Conservation (phyloP, 179 eudicot species). For the Silene coronaria region DNA sequence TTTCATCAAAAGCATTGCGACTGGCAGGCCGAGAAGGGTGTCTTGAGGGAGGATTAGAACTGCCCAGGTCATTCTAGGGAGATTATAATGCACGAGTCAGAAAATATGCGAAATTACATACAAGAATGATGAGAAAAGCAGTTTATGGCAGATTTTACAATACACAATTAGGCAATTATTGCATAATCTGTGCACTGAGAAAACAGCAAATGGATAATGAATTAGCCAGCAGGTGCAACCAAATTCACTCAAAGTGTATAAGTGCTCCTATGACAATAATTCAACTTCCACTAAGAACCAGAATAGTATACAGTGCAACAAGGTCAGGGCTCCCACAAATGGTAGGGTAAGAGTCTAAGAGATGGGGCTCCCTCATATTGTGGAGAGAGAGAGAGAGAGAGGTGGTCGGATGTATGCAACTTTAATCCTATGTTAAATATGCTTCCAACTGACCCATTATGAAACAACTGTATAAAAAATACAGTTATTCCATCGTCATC, state of each 20-base stretch:
- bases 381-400: too few relatives aligned
- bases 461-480: background rate
- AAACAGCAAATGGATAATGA: background rate
- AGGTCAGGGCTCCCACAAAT: background rate
- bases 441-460: background rate
- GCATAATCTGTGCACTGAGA: background rate
- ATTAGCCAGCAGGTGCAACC: background rate
- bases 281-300: background rate
- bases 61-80: constrained; percentile 68
- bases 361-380: background rate
- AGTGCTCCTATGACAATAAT: background rate
- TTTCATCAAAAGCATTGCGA: constrained; percentile 74
- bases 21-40: constrained; percentile 91
- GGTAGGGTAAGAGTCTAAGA: background rate
- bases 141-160: background rate
- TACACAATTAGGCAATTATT: background rate
- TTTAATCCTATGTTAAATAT: background rate
- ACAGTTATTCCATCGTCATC: background rate
- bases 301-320: background rate
- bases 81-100: constrained; percentile 12
- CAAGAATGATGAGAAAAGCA: background rate
- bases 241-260: background rate
- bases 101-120: background rate
- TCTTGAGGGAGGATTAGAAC: constrained; percentile 58
- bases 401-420: background rate